Evolutionary conservation across 345 rosid genomes (phyloP).

Genomic region (Sisymbrium irio): DNA sequence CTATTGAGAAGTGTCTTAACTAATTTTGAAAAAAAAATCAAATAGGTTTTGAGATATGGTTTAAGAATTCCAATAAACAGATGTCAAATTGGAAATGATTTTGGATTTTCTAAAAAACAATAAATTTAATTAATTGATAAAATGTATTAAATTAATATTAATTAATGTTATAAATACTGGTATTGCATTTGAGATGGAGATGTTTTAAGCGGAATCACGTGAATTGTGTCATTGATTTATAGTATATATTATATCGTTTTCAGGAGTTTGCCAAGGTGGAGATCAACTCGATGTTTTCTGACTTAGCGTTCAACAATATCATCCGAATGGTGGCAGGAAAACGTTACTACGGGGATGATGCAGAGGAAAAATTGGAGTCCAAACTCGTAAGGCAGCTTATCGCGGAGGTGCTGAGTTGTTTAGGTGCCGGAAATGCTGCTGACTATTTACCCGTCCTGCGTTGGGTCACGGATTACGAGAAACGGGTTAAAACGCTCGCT

Average conservation of each 20-base stretch:
- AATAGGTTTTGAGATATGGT: no score
- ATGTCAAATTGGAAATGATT: no score
- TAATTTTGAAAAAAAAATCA: no score
- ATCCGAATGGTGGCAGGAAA: constrained; percentile 49
- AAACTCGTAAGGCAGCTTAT: constrained; percentile 39
- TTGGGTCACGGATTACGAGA: constrained; percentile 39
- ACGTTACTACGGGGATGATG: constrained; percentile 51
- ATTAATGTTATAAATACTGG: no score
- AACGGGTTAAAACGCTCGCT: constrained; percentile 23
- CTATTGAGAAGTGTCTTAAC: no score
- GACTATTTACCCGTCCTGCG: constrained; percentile 51
- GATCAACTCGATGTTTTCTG: constrained; percentile 38
- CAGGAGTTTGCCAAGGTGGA: constrained; percentile 40
- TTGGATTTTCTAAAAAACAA: no score
- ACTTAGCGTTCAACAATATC: constrained; percentile 43
- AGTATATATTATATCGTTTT: neutral
- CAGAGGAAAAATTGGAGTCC: constrained; percentile 34
- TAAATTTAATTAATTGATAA: no score
- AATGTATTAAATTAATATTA: no score
- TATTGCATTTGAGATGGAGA: no score
- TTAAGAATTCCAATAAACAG: no score
- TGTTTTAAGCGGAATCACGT: neutral
- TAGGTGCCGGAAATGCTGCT: constrained; percentile 38
- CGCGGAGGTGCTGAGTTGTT: constrained; percentile 14
- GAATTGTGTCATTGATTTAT: no score